Percentiles rank a stretch among this genome's conserved stretches.
phyloP scores from a whole-genome alignment of 176 grass and related monocot species.

The Oryza coarctata region DNA sequence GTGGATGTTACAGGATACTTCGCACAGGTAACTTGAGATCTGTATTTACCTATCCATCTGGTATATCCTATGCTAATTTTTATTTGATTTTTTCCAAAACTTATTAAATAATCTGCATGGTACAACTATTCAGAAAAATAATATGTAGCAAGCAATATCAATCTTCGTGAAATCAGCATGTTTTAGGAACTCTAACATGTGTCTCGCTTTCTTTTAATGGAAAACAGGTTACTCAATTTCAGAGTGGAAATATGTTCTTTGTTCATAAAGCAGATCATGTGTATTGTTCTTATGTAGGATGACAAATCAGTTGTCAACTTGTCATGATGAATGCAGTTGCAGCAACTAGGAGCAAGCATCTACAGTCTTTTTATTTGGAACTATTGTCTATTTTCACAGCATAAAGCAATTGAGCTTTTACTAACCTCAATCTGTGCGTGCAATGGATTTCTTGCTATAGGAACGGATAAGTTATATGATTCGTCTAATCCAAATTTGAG shows the following conservation, averaged over 20 bases:
- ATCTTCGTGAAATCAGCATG: neutral
- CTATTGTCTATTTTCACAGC: neutral
- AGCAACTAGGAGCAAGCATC: slow-evolving; percentile 21
- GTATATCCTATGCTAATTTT: neutral
- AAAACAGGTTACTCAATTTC: neutral
- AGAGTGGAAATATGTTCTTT: neutral
- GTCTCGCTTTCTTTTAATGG: neutral
- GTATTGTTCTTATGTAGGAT: neutral
- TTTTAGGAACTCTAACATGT: neutral
- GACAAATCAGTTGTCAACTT: neutral
- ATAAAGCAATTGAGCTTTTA: slow-evolving; percentile 14
- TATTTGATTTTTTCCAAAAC: neutral
- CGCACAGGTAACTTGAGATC: neutral
- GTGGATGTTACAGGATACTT: slow-evolving; percentile 19
- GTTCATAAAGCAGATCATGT: neutral
- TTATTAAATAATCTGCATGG: neutral
- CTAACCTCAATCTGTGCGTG: slow-evolving; percentile 77
- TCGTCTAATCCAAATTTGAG: slow-evolving; percentile 80
- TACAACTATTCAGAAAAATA: neutral
- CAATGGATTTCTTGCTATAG: slow-evolving; percentile 49
- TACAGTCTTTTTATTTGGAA: slow-evolving; percentile 12
- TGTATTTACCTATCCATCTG: slow-evolving; percentile 5
- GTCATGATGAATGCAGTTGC: neutral
- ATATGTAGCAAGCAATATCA: neutral
- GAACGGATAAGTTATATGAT: slow-evolving; percentile 73